Evolutionary conservation across 768 basidiomycete genomes (phyloP).

Genomic region (Heimioporus sp.): DNA sequence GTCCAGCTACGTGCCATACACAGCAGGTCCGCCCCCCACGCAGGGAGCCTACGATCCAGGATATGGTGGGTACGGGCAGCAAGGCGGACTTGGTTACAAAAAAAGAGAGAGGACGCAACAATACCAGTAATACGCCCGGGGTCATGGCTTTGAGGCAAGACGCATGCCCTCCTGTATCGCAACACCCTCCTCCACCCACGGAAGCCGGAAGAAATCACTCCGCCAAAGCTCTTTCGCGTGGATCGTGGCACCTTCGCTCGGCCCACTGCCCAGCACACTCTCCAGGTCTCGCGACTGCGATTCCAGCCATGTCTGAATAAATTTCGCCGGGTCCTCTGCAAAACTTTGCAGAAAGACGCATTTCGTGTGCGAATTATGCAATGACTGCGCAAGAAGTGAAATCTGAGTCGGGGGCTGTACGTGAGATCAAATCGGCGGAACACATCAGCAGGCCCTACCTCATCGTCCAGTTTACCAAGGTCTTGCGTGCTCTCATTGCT

Average conservation of each 20-base stretch:
- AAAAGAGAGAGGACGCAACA: too few relatives aligned
- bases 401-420: conserved; percentile 47
- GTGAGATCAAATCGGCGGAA: conserved; percentile 16
- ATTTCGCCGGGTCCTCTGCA: conserved; percentile 70
- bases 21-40: neutral
- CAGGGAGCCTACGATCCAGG: neutral
- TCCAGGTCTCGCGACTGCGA: conserved; percentile 92
- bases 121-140: neutral
- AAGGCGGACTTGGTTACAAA: too few relatives aligned
- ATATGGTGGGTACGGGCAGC: neutral
- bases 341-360: conserved; percentile 84
- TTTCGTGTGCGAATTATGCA: conserved; percentile 86
- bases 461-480: conserved; percentile 78
- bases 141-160: conserved; percentile 50
- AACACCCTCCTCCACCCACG: conserved; percentile 90
- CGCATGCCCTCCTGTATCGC: conserved; percentile 82
- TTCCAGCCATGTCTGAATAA: conserved; percentile 89
- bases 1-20: neutral
- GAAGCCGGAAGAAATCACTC: conserved; percentile 88
- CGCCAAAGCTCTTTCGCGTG: conserved; percentile 86
- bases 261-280: conserved; percentile 84
- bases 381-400: conserved; percentile 76
- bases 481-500: conserved; percentile 69
- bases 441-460: conserved; percentile 46
- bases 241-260: conserved; percentile 73